Evolutionary conservation across 2,329 filamentous ascomycete genomes (phyloP).

Genomic region (Annulohypoxylon truncatum): DNA sequence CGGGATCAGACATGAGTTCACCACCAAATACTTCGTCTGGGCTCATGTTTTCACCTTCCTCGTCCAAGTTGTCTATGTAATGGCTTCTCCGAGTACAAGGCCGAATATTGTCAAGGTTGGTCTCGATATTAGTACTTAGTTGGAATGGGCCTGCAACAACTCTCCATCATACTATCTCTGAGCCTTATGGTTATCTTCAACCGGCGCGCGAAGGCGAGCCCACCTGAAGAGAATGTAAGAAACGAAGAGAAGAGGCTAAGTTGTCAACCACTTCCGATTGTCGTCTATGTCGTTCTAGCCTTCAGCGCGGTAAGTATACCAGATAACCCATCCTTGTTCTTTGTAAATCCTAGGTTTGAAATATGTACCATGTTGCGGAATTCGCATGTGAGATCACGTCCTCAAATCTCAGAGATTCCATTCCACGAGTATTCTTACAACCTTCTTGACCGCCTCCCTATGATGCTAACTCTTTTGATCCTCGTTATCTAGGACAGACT

Average conservation of each 20-base stretch:
- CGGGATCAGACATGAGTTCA: slow-evolving; percentile 51
- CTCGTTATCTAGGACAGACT: slow-evolving; percentile 55
- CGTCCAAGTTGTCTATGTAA: slow-evolving; percentile 55
- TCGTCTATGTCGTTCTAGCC: slow-evolving; percentile 50
- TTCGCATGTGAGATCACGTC: slow-evolving; percentile 60
- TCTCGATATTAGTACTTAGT: slow-evolving; percentile 55
- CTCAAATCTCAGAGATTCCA: slow-evolving; percentile 59
- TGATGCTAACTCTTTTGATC: slow-evolving; percentile 60
- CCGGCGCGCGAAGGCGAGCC: slow-evolving; percentile 7
- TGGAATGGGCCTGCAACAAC: slow-evolving; percentile 54
- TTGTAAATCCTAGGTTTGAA: slow-evolving; percentile 58
- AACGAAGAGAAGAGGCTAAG: slow-evolving; percentile 37
- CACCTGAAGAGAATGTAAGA: background rate
- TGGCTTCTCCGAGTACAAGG: slow-evolving; percentile 48
- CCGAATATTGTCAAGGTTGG: slow-evolving; percentile 48
- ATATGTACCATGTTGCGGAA: slow-evolving; percentile 70
- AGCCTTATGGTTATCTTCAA: slow-evolving; percentile 54
- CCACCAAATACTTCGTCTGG: slow-evolving; percentile 61
- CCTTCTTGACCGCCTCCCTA: slow-evolving; percentile 65
- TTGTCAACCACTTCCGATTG: slow-evolving; percentile 52
- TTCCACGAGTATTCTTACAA: slow-evolving; percentile 65
- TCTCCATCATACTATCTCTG: slow-evolving; percentile 54
- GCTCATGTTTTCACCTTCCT: slow-evolving; percentile 62
- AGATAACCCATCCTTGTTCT: background rate
- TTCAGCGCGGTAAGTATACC: slow-evolving; percentile 50